Percentiles rank a stretch among this genome's conserved stretches.
These are phyloP conservation scores for Globisporangium perplexum DNA, from an alignment of 352 stramenopile species.

Conservation along the genomic window DNA sequence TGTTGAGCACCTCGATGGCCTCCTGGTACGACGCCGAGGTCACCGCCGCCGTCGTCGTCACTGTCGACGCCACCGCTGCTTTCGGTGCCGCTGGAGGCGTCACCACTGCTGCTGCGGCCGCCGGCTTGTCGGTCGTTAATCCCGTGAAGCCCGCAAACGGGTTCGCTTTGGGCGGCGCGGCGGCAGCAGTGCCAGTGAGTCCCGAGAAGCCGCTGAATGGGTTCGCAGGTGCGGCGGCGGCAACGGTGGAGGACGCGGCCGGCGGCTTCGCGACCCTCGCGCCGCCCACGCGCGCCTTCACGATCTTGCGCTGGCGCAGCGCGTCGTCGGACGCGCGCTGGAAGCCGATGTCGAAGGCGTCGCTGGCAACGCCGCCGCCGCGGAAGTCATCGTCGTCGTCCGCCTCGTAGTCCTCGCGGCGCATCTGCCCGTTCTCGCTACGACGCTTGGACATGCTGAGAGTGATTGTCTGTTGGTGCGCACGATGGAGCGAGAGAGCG, in stretches of 20 bases:
- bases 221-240: no score
- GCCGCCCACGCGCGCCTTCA: slow-evolving; percentile 49
- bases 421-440: slow-evolving; percentile 82
- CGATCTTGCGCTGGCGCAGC: slow-evolving; percentile 75
- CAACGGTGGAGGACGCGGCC: slow-evolving; percentile 2
- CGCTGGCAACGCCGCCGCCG: slow-evolving; percentile 22
- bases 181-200: slow-evolving; percentile 20
- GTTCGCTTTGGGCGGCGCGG: slow-evolving; percentile 24
- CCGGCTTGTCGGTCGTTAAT: slow-evolving; percentile 22
- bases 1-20: slow-evolving; percentile 80
- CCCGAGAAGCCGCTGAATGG: slow-evolving; percentile 46
- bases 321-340: slow-evolving; percentile 58
- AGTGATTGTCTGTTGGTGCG: no score
- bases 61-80: neutral
- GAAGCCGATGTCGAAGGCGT: slow-evolving; percentile 61
- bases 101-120: slow-evolving; percentile 1
- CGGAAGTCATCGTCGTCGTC: slow-evolving; percentile 21
- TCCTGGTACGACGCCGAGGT: slow-evolving; percentile 46
- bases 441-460: slow-evolving; percentile 73
- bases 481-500: no score
- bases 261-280: slow-evolving; percentile 12
- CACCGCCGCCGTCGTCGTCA: neutral
- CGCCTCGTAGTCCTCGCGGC: slow-evolving; percentile 80
- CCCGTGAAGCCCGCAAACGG: slow-evolving; percentile 66
- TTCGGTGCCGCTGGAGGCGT: slow-evolving; percentile 3